Base-by-base conservation (phyloP, 148 eudicot species). In the Vaccinium myrtillus region DNA sequence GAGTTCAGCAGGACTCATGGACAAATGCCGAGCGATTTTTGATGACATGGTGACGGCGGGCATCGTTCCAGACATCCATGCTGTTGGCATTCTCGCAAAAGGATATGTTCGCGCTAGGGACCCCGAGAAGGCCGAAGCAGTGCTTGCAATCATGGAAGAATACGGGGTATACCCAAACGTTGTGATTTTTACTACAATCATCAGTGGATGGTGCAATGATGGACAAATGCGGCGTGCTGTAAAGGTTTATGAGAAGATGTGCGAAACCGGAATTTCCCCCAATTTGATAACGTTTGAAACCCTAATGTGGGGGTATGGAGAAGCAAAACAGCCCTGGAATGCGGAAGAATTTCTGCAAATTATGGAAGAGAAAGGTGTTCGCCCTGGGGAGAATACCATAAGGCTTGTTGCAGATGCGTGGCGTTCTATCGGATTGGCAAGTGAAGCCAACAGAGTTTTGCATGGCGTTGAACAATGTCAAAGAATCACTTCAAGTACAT, bases 151-250 rank as follows among this genome's bases (percentile, higher is more conserved):
- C 56, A 93, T 97, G 99, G 78, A 63, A 43, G 87, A 89, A 84
- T 86, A 89, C 6, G 83, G 91, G 6, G 90, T 94, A 7, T 88
- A 83, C 75, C 94, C 98, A 5, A 89, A 93, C 86, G 98, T 91
- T 19, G 95, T 97, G 1, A 90, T 95, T 81, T 97, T 94, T 92
- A 97, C 96, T 4, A 97, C 96, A 32, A 83, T 97, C 36, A 94
- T 97, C 46, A 97, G 97, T 81, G 99, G 99, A 23, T 97, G 99
- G 99, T 95, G 99, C 80, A 95, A 94, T 75, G 89, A 90, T 4
- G 98, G 98, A 2, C 91, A 89, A 84, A 95, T 97, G 97, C 96
- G 94, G 21, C 80, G 88, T 76, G 98, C 98, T 30, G 63, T 90
- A 85, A 88, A 89, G 81, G 83, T 93, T 5, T 94, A 86, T 67